Evolutionary conservation across 2,329 filamentous ascomycete species (phyloP), one percentile per base, ranked within the genome.

Genomic region (Cladosporium oxysporum): DNA sequence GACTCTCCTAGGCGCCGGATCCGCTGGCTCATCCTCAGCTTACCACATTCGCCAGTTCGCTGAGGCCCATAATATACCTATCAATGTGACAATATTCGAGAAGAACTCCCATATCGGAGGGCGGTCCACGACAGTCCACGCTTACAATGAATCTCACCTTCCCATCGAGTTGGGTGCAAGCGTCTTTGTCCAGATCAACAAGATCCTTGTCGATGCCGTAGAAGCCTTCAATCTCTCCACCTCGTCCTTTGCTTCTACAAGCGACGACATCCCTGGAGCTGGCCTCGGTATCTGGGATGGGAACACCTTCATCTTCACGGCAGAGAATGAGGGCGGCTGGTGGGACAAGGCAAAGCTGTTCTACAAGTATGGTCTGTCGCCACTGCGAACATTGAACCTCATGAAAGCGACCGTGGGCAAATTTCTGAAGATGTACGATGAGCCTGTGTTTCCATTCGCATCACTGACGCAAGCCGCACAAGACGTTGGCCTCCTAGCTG

Each of bases 71-170:
- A 76, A 83, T n/a, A 77, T 90, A 21, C 80, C 83, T 1, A 75
- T 94, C 66, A 90, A 96, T 70, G 90, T 98, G 72, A 96, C 93
- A 26, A 83, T 99, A 31, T 97, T 94, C 76, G 95, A 99, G 74
- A 90, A 89, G 71, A 88, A 87, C 18, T 77, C 82, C 35, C 91
- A 88, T 71, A 84, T 98, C 52, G 95, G 95, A 33, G 95, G 95
- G 10, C 91, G 95, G 29, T 91, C 91, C 8, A 91, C 93, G 33
- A 98, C 93, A 0, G 90, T 97, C 21, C 83, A 93, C 73, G 89
- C 88, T 2, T 94, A 90, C 75, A 84, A 87, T 69, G 84, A 94
- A 71, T 82, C 88, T 1, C 69, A 80, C 0, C 81, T 88, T 47
- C 90, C 90, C 1, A 85, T 97, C 41, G 95, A 99, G 77, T 83